These are phyloP conservation scores for Suhomyces faveliae DNA, from an alignment of 805 yeast genomes.

Conservation along the genomic window DNA sequence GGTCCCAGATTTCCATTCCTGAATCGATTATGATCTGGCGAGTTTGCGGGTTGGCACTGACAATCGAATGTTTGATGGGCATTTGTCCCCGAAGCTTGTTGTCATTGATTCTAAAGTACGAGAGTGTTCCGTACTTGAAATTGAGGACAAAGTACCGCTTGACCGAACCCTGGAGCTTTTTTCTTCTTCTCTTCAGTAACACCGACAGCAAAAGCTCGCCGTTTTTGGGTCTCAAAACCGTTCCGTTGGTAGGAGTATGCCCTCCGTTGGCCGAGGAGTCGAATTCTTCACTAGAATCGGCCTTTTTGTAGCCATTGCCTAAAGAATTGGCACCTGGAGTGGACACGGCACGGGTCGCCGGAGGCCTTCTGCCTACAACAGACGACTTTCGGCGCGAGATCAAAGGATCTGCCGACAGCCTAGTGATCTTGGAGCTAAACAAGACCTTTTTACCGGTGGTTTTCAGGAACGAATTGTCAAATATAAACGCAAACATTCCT, in stretches of 20 bases:
- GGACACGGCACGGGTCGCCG: not conserved
- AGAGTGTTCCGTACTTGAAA: slow-evolving; percentile 75
- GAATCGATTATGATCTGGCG: slow-evolving; percentile 81
- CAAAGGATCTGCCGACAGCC: not conserved
- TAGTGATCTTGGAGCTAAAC: slow-evolving; percentile 45
- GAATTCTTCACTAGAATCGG: not conserved
- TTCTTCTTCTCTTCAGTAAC: slow-evolving; percentile 73
- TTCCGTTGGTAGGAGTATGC: slow-evolving; percentile 2
- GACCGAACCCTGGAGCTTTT: slow-evolving; percentile 81
- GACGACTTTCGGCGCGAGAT: slow-evolving; percentile 2
- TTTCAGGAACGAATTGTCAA: slow-evolving; percentile 89
- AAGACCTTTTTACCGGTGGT: slow-evolving; percentile 77
- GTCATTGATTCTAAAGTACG: slow-evolving; percentile 75
- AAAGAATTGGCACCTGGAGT: not conserved
- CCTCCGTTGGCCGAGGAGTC: no score
- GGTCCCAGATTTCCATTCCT: slow-evolving; percentile 91
- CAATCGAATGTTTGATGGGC: slow-evolving; percentile 80
- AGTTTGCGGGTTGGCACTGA: slow-evolving; percentile 69
- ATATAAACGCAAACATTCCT: slow-evolving; percentile 81
- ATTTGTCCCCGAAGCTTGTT: slow-evolving; percentile 84
- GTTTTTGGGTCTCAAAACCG: slow-evolving; percentile 45
- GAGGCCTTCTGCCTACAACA: not conserved
- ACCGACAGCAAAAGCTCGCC: slow-evolving; percentile 78
- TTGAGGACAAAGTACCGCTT: slow-evolving; percentile 84
- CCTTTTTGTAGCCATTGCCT: not conserved